A percentile compares a stretch with the other conserved stretches of the same genome.
Evolutionary conservation across 1,284 basidiomycete genomes (phyloP).

Genomic region (Austropuccinia psidii): DNA sequence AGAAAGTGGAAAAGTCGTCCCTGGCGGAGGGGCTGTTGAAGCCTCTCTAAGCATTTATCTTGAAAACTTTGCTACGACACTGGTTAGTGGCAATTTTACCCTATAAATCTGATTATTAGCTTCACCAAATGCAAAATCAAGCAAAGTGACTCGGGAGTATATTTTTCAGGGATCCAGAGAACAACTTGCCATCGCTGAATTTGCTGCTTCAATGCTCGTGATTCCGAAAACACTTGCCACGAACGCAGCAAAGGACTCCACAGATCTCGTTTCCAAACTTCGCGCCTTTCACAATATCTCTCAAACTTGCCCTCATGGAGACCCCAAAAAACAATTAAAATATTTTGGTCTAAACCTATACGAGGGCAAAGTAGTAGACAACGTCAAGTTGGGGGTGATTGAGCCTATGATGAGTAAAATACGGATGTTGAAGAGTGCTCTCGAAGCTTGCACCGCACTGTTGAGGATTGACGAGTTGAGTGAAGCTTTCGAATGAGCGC

Average conservation of each 20-base stretch:
- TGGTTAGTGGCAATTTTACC: conserved; percentile 57
- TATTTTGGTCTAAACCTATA: conserved; percentile 92
- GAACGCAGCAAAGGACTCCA: conserved; percentile 98
- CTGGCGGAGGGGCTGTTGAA: conserved; percentile 96
- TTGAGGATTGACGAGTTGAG: conserved; percentile 81
- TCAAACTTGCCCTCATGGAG: conserved; percentile 72
- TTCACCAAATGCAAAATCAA: not conserved
- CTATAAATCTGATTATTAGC: not conserved
- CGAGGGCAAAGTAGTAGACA: conserved; percentile 90
- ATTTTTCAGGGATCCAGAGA: conserved; percentile 77
- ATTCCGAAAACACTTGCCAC: conserved; percentile 96
- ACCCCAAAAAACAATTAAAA: conserved; percentile 89
- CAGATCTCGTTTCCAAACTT: conserved; percentile 92
- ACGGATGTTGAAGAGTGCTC: conserved; percentile 87
- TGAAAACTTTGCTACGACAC: conserved; percentile 96
- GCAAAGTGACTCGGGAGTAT: conserved; percentile 8
- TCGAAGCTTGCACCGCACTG: conserved; percentile 91
- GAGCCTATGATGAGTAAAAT: conserved; percentile 98
- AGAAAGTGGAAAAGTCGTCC: conserved; percentile 91
- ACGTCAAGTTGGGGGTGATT: conserved; percentile 82
- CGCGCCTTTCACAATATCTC: conserved; percentile 96
- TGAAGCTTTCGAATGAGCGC: conserved; percentile 41
- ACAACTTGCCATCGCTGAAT: conserved; percentile 97
- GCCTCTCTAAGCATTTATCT: conserved; percentile 94
- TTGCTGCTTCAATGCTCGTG: conserved; percentile 81